phyloP scores from a whole-genome alignment of 352 stramenopile species.

The Pythium biforme region DNA sequence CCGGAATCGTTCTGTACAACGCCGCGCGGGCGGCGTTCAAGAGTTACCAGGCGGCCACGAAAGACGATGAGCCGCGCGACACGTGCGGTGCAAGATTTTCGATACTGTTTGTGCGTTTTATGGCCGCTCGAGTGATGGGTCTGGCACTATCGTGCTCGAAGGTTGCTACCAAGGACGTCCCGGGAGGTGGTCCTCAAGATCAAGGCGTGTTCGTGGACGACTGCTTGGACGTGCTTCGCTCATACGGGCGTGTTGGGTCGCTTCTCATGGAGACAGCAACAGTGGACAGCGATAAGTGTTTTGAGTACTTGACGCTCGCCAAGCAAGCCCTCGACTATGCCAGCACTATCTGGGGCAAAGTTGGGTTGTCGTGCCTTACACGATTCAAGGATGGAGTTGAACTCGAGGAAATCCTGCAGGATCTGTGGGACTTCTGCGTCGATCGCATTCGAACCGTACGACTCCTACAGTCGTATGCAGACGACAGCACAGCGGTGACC shows the following conservation, averaged over 20 bases:
- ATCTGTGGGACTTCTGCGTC: slow-evolving; percentile 81
- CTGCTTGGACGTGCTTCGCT: slow-evolving; percentile 72
- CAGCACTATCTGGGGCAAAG: slow-evolving; percentile 54
- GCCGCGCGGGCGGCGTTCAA: slow-evolving; percentile 44
- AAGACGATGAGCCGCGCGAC: neutral
- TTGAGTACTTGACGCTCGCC: slow-evolving; percentile 54
- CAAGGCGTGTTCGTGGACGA: slow-evolving; percentile 39
- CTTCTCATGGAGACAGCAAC: slow-evolving; percentile 56
- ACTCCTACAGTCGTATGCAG: slow-evolving; percentile 24
- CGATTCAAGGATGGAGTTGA: slow-evolving; percentile 65
- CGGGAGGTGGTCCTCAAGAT: slow-evolving; percentile 9
- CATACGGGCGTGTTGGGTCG: slow-evolving; percentile 64
- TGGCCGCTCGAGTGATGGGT: slow-evolving; percentile 64
- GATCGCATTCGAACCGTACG: slow-evolving; percentile 57
- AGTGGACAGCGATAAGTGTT: slow-evolving; percentile 45
- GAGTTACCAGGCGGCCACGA: slow-evolving; percentile 31
- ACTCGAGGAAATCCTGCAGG: slow-evolving; percentile 70
- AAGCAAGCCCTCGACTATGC: slow-evolving; percentile 51
- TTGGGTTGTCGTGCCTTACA: slow-evolving; percentile 64
- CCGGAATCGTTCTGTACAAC: slow-evolving; percentile 71
- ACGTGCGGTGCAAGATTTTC: slow-evolving; percentile 9
- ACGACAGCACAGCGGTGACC: slow-evolving; percentile 1
- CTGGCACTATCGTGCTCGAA: slow-evolving; percentile 42
- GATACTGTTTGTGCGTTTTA: slow-evolving; percentile 45
- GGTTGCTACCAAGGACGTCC: neutral